Evolutionary conservation across 768 basidiomycete species (phyloP).

Genomic region (Heimioporus sp.): DNA sequence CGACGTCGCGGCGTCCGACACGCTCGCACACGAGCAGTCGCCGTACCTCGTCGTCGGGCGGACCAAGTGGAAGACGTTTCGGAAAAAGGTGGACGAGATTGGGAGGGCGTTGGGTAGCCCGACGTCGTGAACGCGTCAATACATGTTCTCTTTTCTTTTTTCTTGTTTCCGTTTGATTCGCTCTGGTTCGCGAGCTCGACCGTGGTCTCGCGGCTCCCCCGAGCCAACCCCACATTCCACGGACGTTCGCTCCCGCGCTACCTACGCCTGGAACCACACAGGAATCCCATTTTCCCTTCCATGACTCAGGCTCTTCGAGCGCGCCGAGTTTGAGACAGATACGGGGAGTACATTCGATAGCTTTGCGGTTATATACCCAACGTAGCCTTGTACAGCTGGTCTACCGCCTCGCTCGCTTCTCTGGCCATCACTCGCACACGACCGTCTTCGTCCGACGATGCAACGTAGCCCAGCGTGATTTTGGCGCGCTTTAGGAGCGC

Average conservation of each 20-base stretch:
- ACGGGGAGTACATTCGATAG: conserved; percentile 58
- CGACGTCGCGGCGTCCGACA: conserved; percentile 43
- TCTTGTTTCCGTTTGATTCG: not conserved
- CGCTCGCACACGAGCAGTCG: conserved; percentile 46
- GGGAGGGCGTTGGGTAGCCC: conserved; percentile 53
- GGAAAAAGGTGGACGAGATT: conserved; percentile 73
- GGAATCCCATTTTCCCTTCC: conserved; percentile 58
- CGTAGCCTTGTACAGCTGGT: conserved; percentile 47
- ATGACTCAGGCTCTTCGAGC: conserved; percentile 80
- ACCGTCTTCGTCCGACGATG: conserved; percentile 67
- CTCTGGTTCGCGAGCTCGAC: conserved; percentile 24
- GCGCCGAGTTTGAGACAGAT: conserved; percentile 85
- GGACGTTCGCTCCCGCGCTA: conserved; percentile 11
- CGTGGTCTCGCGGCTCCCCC: conserved; percentile 24
- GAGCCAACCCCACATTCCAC: conserved; percentile 21
- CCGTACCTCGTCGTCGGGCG: conserved; percentile 59
- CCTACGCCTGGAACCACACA: conserved; percentile 54
- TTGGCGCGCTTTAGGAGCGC: conserved; percentile 47
- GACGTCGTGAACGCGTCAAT: conserved; percentile 17
- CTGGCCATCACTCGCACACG: conserved; percentile 74
- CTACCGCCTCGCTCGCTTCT: conserved; percentile 58
- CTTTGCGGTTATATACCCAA: conserved; percentile 26
- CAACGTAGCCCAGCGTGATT: conserved; percentile 66
- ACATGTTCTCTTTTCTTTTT: not conserved
- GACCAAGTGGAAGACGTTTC: conserved; percentile 67